phyloP scores from a whole-genome alignment of 805 yeast genomes.

The Vanderwaltozyma verrucispora region DNA sequence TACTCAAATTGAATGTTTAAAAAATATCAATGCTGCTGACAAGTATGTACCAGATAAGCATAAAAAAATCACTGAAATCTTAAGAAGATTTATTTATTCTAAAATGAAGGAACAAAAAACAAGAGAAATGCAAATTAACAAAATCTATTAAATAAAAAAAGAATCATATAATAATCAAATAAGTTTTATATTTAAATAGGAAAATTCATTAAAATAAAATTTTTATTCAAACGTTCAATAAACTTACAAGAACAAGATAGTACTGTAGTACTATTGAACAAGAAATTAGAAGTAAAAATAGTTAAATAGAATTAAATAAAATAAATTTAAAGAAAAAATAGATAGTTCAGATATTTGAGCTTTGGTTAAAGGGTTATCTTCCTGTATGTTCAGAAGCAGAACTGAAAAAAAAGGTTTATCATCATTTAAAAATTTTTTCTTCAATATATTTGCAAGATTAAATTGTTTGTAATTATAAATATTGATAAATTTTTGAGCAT shows the following conservation, averaged over 20 bases:
- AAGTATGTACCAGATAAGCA: slow-evolving; percentile 27
- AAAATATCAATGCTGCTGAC: slow-evolving; percentile 23
- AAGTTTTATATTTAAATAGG: no score
- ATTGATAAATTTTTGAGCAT: not conserved
- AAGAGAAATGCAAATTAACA: no score
- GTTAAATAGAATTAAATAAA: not conserved
- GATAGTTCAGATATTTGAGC: slow-evolving; percentile 35
- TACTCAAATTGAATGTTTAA: slow-evolving; percentile 29
- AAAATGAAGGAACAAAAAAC: slow-evolving; percentile 30
- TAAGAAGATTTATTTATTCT: slow-evolving; percentile 33
- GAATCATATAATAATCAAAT: no score
- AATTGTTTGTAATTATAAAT: slow-evolving; percentile 41
- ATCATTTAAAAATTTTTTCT: slow-evolving; percentile 17
- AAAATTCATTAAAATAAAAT: no score
- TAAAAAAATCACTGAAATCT: slow-evolving; percentile 30
- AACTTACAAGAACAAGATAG: no score
- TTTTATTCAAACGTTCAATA: no score
- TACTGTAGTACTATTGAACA: no score
- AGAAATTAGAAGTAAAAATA: not conserved
- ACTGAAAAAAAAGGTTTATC: slow-evolving; percentile 50
- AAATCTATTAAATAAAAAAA: no score
- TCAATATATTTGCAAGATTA: slow-evolving; percentile 15
- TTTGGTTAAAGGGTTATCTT: slow-evolving; percentile 69
- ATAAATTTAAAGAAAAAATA: not conserved
- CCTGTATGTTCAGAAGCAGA: slow-evolving; percentile 92